Evolutionary conservation across 2,329 filamentous ascomycete genomes (phyloP), one percentile per base, ranked within the genome.

Genomic region (Myriosclerotinia scirpicola): DNA sequence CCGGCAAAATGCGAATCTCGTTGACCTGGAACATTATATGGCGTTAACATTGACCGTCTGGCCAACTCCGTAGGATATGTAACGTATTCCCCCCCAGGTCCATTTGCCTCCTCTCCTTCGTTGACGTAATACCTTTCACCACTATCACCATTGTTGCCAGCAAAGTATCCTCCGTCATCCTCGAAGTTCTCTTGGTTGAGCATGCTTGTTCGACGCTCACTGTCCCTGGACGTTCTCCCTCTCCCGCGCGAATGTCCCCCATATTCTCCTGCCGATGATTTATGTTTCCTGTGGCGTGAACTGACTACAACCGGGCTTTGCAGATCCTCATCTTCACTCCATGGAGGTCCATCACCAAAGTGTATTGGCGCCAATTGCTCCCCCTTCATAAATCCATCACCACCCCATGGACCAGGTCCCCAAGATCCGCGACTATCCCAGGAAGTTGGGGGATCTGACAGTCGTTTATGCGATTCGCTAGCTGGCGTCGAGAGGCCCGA

Each of bases 241-340:
- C 82, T 82, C 62, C 80, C 80, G 48, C 77, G 75, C 30, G 72
- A 72, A 77, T 60, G 74, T 14, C 69, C 72, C 77, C 54, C 70
- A 74, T 81, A 78, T 5, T 82, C 78, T 22, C 83, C 82, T 1
- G 83, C 83, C 0, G 85, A 84, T 3, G 90, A 91, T 77, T 91
- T 96, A 79, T 93, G 90, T 78, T 95, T 96, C 75, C 90, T 90
- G 77, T 96, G 93, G 67, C 91, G 85, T 50, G 90, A 90, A 71
- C 90, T 92, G 17, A 93, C 92, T 22, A 97, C 91, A 20, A 89
- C 85, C 0, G 93, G 93, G 76, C 93, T 96, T 75, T 95, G 92
- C 54, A 97, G 83, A 78, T 98, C 95, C 73, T 98, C 93, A 75
- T 98, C 93, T 79, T 97, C 93, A 78, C 92, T 96, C 81, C 93